phyloP scores from a whole-genome alignment of 169 alveolate species.

The Eimeria maxima region DNA sequence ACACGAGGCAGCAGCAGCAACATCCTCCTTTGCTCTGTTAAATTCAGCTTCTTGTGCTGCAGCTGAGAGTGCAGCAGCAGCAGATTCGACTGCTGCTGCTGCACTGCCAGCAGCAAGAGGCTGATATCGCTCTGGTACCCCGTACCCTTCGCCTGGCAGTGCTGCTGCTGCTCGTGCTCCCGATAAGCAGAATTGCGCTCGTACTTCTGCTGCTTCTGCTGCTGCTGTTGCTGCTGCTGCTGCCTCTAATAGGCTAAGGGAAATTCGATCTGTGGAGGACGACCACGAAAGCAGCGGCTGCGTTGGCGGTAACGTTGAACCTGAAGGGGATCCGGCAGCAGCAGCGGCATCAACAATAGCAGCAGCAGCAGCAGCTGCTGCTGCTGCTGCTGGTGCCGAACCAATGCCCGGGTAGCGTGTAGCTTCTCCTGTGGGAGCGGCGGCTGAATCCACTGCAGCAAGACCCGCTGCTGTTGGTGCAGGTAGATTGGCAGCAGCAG shows the following conservation, averaged over 20 bases:
- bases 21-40: neutral
- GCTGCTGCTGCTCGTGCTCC: conserved; percentile 45
- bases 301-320: conserved; percentile 12
- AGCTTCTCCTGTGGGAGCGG: neutral
- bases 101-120: neutral
- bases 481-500: neutral
- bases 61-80: conserved; percentile 34
- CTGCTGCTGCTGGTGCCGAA: conserved; percentile 40
- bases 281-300: neutral
- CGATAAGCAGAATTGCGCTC: neutral
- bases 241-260: neutral
- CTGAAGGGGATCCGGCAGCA: conserved; percentile 2
- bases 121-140: neutral
- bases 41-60: conserved; percentile 9
- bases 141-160: neutral
- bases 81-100: neutral
- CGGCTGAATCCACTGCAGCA: conserved; percentile 1
- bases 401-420: neutral
- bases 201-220: neutral
- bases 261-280: neutral
- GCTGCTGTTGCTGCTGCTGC: conserved; percentile 30
- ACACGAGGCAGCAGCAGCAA: conserved; percentile 16
- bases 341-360: conserved; percentile 9
- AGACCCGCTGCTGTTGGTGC: neutral
- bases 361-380: neutral